These are phyloP conservation scores for Liquidambar formosana DNA, from an alignment of 164 flowering plant species.

Conservation along the genomic window DNA sequence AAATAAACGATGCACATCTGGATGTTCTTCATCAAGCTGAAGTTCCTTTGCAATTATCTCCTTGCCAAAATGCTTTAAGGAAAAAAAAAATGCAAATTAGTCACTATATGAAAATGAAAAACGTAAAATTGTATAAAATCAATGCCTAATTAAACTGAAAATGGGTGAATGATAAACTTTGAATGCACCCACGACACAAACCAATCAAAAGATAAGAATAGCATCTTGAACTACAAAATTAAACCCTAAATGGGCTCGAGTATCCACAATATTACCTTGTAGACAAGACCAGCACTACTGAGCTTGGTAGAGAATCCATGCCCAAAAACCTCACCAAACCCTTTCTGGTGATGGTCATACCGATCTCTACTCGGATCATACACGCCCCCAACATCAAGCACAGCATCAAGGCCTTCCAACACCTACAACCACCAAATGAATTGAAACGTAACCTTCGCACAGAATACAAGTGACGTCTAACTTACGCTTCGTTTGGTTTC, in stretches of 20 bases:
- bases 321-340: slow-evolving; percentile 49
- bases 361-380: slow-evolving; percentile 42
- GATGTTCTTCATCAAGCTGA: slow-evolving; percentile 38
- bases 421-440: slow-evolving; percentile 26
- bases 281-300: slow-evolving; percentile 56
- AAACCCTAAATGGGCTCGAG: background rate
- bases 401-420: slow-evolving; percentile 46
- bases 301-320: slow-evolving; percentile 48
- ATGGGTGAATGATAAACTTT: background rate
- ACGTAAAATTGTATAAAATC: background rate
- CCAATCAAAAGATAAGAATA: background rate
- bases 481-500: background rate
- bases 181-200: background rate
- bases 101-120: too few species aligned
- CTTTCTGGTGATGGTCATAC: slow-evolving; percentile 59
- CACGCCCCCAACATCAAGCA: slow-evolving; percentile 55
- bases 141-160: background rate
- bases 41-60: slow-evolving; percentile 54
- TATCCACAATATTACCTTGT: slow-evolving; percentile 30
- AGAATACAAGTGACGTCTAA: background rate
- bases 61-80: slow-evolving; percentile 44
- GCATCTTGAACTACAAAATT: background rate
- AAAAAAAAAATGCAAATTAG: background rate
- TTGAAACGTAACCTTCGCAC: background rate
- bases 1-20: slow-evolving; percentile 38